Percentiles rank a stretch among this genome's conserved stretches.
Conservation (phyloP, 768 basidiomycete genomes). For the Crepidotus variabilis region DNA sequence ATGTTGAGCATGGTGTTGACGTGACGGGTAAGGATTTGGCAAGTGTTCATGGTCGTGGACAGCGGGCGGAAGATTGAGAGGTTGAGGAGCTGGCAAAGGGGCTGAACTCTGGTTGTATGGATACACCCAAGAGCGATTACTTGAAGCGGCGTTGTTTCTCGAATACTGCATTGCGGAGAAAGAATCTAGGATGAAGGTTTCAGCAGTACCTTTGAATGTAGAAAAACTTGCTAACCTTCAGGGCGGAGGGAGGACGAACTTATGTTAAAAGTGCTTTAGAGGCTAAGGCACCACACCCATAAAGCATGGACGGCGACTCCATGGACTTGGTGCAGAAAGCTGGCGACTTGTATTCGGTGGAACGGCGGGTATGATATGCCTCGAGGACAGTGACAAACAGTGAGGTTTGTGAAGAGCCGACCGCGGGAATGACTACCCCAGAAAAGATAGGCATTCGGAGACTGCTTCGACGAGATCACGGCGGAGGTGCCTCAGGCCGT, state of each 20-base stretch:
- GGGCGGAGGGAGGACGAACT: background rate
- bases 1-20: background rate
- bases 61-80: conserved; percentile 17
- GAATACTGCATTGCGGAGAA: background rate
- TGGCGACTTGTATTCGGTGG: background rate
- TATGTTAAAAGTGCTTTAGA: background rate
- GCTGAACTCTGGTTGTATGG: conserved; percentile 7
- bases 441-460: too few relatives aligned
- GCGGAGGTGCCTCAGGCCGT: too few relatives aligned
- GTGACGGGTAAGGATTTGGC: background rate
- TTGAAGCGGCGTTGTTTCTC: background rate
- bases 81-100: background rate
- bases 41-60: background rate
- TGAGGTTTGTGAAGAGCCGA: background rate
- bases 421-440: background rate
- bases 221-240: background rate
- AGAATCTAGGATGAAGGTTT: background rate
- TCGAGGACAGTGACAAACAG: background rate
- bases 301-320: background rate
- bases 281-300: background rate
- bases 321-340: background rate
- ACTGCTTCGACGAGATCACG: too few relatives aligned
- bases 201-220: background rate
- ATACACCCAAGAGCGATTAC: conserved; percentile 12
- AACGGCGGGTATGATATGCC: background rate